A percentile compares a stretch with the other conserved stretches of the same genome.
Conservation (phyloP, 78 protist species). For the Corallochytrium limacisporum region DNA sequence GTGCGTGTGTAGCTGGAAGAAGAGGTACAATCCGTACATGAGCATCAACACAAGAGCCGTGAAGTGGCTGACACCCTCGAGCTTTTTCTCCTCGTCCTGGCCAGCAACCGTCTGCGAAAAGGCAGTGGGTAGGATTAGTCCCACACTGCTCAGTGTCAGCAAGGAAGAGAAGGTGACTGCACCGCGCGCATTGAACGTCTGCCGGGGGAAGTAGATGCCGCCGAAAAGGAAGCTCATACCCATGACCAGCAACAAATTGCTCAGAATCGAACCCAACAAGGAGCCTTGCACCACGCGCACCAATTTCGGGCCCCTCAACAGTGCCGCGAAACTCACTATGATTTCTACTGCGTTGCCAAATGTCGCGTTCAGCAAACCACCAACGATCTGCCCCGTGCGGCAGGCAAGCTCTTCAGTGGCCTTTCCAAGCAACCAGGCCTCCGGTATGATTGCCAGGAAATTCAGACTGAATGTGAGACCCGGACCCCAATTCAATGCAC, state of each 20-base stretch:
- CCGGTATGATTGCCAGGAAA: conserved; percentile 26
- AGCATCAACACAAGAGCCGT: not conserved
- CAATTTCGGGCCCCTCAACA: not conserved
- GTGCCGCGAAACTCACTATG: conserved; percentile 26
- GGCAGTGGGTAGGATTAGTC: conserved; percentile 6
- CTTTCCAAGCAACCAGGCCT: conserved; percentile 28
- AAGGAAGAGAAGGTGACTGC: not conserved
- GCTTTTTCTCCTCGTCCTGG: no score
- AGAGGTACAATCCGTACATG: conserved; percentile 16
- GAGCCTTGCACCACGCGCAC: conserved; percentile 33
- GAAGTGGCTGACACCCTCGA: no score
- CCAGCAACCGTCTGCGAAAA: no score
- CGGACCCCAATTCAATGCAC: no score
- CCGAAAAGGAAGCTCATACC: conserved; percentile 26
- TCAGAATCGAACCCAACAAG: conserved; percentile 32
- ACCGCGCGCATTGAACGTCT: not conserved
- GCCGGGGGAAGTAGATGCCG: not conserved
- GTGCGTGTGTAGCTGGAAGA: conserved; percentile 32
- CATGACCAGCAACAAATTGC: conserved; percentile 34
- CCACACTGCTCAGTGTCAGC: conserved; percentile 2
- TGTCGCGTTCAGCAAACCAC: conserved; percentile 48
- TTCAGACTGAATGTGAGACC: conserved; percentile 1
- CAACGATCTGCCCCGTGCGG: conserved; percentile 16
- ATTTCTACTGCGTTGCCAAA: conserved; percentile 48
- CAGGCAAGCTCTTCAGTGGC: conserved; percentile 33